Evolutionary conservation across 176 grass and related monocot genomes (phyloP).

Genomic region (Echinochloa phyllopogon): DNA sequence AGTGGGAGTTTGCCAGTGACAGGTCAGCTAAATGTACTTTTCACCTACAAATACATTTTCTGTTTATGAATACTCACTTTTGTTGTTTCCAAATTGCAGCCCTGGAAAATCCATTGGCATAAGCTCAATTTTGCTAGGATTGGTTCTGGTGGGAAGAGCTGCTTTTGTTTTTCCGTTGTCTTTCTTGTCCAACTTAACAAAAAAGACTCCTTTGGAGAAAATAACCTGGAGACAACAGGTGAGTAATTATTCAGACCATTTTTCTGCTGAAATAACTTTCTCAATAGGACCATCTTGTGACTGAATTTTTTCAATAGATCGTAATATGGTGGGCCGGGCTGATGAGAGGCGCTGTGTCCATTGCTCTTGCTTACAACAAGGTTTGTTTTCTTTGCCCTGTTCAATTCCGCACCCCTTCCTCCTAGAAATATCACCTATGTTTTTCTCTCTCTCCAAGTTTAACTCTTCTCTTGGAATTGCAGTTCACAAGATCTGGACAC

Average conservation of each 20-base stretch:
- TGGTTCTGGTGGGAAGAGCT: conserved; percentile 92
- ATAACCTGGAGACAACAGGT: conserved; percentile 87
- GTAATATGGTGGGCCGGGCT: conserved; percentile 98
- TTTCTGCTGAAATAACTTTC: background rate
- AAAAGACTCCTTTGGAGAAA: conserved; percentile 64
- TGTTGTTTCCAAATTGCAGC: conserved; percentile 54
- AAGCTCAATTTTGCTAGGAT: conserved; percentile 83
- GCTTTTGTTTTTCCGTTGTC: conserved; percentile 99
- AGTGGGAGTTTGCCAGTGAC: conserved; percentile 88
- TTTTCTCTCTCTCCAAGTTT: conserved; percentile 27
- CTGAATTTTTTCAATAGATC: conserved; percentile 54
- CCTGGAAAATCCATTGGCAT: conserved; percentile 86
- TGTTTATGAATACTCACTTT: background rate
- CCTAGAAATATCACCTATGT: background rate
- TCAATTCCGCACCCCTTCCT: background rate
- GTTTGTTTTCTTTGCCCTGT: conserved; percentile 41
- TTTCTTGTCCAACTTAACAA: conserved; percentile 91
- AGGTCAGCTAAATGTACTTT: conserved; percentile 53
- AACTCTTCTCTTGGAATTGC: conserved; percentile 44
- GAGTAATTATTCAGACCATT: conserved; percentile 26
- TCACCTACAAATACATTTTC: conserved; percentile 27
- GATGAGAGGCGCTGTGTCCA: conserved; percentile 99
- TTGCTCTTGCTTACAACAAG: conserved; percentile 99
- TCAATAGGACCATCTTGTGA: background rate
- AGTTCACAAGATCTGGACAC: conserved; percentile 94